These are phyloP conservation scores for Hippophae tibetana DNA, from an alignment of 306 rosid genomes.

Conservation along the genomic window DNA sequence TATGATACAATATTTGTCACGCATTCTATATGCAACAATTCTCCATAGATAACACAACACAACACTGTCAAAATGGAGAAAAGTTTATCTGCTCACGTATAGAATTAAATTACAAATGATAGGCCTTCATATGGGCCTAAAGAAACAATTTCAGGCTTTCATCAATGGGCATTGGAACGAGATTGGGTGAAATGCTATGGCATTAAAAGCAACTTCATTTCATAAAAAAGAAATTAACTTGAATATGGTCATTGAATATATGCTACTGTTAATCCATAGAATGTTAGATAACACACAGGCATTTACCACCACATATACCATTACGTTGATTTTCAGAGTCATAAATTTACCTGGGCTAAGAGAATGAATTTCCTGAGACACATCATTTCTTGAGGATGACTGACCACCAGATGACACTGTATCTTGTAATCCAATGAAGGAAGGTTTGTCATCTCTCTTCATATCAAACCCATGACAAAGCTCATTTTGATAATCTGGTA, in stretches of 20 bases:
- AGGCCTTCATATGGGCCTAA: no score
- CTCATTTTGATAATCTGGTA: conserved; percentile 31
- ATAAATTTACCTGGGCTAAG: conserved; percentile 49
- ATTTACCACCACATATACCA: not conserved
- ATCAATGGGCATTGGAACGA: no score
- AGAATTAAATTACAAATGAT: no score
- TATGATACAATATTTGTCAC: no score
- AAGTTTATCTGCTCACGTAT: no score
- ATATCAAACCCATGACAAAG: conserved; percentile 25
- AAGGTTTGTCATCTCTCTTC: conserved; percentile 30
- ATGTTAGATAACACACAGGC: not conserved
- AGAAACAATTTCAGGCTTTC: no score
- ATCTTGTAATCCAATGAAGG: conserved; percentile 37
- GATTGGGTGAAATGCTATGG: no score
- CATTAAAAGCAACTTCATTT: no score
- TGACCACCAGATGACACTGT: conserved; percentile 52
- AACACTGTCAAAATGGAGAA: no score
- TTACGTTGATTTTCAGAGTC: not conserved
- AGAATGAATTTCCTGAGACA: conserved; percentile 44
- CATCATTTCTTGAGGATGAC: conserved; percentile 54
- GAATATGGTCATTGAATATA: not conserved
- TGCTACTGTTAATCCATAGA: not conserved
- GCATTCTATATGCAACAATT: no score
- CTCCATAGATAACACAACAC: no score
- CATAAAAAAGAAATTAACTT: no score